Base-by-base conservation (phyloP, 2,329 filamentous ascomycete species). In the Fusarium sp. region DNA sequence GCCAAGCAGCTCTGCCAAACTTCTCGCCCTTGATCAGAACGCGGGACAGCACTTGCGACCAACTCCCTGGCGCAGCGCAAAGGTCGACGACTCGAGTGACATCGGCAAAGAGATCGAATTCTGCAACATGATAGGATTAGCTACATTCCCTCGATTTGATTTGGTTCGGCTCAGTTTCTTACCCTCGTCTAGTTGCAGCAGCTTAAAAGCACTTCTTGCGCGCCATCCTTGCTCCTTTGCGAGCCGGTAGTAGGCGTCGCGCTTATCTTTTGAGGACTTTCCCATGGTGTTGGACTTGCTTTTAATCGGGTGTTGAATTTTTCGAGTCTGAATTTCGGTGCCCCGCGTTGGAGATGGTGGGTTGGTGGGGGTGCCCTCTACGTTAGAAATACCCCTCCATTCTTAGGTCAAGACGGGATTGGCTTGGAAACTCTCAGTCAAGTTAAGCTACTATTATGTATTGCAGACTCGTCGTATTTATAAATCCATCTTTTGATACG, bases 181-280 rank as follows among this genome's bases (percentile, higher is more conserved):
- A 89, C 88, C 88, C 82, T 90, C 94, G 78, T 99, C 94, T 23
- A 99, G 88, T 79, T 99, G 96, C 14, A 99, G 88, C 23, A 99
- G 88, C 81, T 99, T 99, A 84, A 97, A 99, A 10, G 96, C 96
- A 71, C 94, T 97, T 59, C 96, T 88, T 27, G 96, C 96, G 35
- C 96, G 92, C 95, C 96, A 99, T 68, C 96, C 96, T 83, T 99
- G 96, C 80, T 99, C 96, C 82, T 99, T 99, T 19, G 96, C 96
- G 10, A 99, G 91, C 54, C 96, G 89, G 77, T 99, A 99, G 82
- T 99, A 99, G 45, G 94, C 94, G 79, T 99, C 96, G 53, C 96
- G 92, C 82, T 99, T 99, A 77, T 99, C 96, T 80, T 99, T 99
- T 47, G 95, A 98, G 2, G 96, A 97, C 79, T 98, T 98, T 2